Conservation (phyloP, 148 eudicot species). For the Bassia scoparia region DNA sequence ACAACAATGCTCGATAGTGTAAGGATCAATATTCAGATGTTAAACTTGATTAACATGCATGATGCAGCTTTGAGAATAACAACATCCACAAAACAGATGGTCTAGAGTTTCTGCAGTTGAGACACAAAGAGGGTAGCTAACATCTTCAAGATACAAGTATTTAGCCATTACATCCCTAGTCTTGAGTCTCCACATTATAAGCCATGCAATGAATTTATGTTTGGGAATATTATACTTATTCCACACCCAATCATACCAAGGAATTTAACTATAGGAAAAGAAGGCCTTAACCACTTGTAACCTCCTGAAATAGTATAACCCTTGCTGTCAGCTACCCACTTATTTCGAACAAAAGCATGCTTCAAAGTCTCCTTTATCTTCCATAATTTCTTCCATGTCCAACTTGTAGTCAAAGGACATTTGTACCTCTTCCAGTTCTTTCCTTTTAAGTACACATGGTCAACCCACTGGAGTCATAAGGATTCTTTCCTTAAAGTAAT, state of each 20-base stretch:
- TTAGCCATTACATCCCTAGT: too few relatives aligned
- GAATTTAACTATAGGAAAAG: background rate
- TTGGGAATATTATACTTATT: too few relatives aligned
- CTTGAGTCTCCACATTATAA: too few relatives aligned
- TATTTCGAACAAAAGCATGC: background rate
- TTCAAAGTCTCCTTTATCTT: background rate
- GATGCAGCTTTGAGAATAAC: too few relatives aligned
- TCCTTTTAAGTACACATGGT: background rate
- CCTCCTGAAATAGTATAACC: background rate
- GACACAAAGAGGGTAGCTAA: too few relatives aligned
- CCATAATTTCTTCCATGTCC: background rate
- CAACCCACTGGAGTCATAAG: background rate
- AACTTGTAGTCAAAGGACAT: background rate
- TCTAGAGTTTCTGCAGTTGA: too few relatives aligned
- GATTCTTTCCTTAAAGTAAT: background rate
- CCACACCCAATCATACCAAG: background rate
- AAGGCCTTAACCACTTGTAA: background rate
- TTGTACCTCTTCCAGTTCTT: background rate
- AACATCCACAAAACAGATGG: too few relatives aligned
- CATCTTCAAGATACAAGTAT: too few relatives aligned
- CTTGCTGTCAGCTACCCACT: background rate
- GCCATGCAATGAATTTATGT: too few relatives aligned
- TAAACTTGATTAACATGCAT: too few relatives aligned
- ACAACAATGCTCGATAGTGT: too few relatives aligned
- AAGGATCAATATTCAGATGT: too few relatives aligned